Evolutionary conservation across 441 rosid genomes (phyloP).

Genomic region (Macaranga tanarius): DNA sequence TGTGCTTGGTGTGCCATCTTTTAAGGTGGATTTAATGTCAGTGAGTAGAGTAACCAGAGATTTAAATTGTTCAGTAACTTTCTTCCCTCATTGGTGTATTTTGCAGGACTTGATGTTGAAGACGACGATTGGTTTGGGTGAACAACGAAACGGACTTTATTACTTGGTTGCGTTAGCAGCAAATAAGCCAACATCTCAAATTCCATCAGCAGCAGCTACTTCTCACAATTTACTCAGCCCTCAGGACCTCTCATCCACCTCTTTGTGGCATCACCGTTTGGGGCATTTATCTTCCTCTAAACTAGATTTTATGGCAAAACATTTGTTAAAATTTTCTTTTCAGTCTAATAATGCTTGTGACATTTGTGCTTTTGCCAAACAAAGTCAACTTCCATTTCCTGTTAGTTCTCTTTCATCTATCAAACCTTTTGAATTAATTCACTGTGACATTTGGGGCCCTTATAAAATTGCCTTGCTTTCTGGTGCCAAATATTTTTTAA

Average conservation of each 20-base stretch:
- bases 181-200: not conserved
- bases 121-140: no score
- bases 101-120: no score
- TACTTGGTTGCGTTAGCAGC: not conserved
- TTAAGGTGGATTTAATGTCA: no score
- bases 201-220: not conserved
- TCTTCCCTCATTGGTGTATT: no score
- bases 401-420: not conserved
- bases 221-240: not conserved
- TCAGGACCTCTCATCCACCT: not conserved
- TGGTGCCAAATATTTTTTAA: not conserved
- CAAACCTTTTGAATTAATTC: no score
- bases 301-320: not conserved
- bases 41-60: no score
- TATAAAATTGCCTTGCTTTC: not conserved
- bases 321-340: not conserved
- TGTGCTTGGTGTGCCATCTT: slow-evolving; percentile 6
- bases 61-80: no score
- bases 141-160: no score
- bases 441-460: accelerated
- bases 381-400: not conserved
- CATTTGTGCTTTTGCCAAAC: slow-evolving; percentile 1
- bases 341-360: not conserved
- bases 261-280: no score
- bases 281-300: not conserved